Conservation (phyloP, 371 early-diverging fungal genomes). For the Mortierella sp. region DNA sequence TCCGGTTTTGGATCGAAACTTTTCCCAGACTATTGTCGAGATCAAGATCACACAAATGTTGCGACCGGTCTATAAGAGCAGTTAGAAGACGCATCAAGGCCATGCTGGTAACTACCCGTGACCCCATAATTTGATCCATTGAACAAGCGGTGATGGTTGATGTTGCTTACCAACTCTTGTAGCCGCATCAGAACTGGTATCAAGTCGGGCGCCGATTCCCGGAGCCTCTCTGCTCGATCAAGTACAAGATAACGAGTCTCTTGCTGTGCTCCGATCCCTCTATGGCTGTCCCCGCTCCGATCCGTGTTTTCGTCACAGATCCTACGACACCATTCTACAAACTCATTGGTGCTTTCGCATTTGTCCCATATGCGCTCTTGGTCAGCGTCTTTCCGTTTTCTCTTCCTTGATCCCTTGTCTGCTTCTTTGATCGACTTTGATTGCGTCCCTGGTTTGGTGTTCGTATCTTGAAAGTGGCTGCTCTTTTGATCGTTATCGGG, state of each 20-base stretch:
- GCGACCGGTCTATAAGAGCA: conserved; percentile 59
- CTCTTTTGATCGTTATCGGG: not conserved
- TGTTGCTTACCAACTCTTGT: conserved; percentile 69
- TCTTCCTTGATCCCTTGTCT: conserved; percentile 5
- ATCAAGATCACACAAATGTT: conserved; percentile 80
- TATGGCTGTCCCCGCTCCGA: not conserved
- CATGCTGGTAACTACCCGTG: too few species aligned
- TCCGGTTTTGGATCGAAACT: conserved; percentile 76
- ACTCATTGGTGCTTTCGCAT: conserved; percentile 76
- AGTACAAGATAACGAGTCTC: conserved; percentile 64
- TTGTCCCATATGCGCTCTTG: conserved; percentile 44
- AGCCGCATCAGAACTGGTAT: conserved; percentile 77
- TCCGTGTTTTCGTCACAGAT: conserved; percentile 26
- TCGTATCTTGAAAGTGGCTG: not conserved
- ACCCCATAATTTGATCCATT: too few species aligned
- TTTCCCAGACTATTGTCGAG: conserved; percentile 80
- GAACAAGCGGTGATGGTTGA: too few species aligned
- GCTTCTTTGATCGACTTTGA: not conserved
- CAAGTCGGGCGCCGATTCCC: conserved; percentile 74
- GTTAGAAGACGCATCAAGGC: too few species aligned
- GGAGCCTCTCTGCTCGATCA: conserved; percentile 85
- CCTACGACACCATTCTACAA: conserved; percentile 61
- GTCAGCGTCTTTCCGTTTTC: conserved; percentile 2
- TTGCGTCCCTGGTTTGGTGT: not conserved
- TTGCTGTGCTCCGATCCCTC: not conserved